Conservation (phyloP, 2,329 filamentous ascomycete genomes). For the Penicillium sp. region DNA sequence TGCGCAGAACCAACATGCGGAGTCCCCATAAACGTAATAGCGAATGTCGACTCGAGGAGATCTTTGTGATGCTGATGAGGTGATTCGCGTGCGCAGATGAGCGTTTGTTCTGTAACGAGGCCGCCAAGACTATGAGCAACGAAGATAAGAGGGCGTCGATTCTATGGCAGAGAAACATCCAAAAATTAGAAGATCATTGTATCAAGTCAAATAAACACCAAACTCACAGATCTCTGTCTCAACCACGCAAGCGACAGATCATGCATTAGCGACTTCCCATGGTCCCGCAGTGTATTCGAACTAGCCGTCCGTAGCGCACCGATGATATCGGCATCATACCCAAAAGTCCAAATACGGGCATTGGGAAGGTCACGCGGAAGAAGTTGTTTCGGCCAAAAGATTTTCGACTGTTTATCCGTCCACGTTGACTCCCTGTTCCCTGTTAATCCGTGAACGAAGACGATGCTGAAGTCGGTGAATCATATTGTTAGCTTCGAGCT, state of each 20-base stretch:
- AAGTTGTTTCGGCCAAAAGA: slow-evolving; percentile 17
- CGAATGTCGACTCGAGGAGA: slow-evolving; percentile 17
- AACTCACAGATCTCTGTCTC: background rate
- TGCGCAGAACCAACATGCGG: slow-evolving; percentile 33
- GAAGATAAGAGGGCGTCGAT: slow-evolving; percentile 26
- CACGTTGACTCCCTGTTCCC: slow-evolving; percentile 22
- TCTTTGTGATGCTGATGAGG: background rate
- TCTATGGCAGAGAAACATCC: background rate
- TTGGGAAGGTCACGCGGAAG: slow-evolving; percentile 4
- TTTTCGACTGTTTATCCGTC: slow-evolving; percentile 5
- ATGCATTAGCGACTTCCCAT: background rate
- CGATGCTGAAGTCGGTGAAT: background rate
- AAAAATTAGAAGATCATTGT: background rate
- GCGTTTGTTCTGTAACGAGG: slow-evolving; percentile 23
- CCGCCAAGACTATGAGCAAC: slow-evolving; percentile 32
- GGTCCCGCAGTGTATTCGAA: slow-evolving; percentile 1
- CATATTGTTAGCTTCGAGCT: background rate
- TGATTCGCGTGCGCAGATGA: background rate
- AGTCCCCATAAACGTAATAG: slow-evolving; percentile 40
- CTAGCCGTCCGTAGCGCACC: background rate
- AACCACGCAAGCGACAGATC: slow-evolving; percentile 1
- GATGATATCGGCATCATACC: slow-evolving; percentile 19
- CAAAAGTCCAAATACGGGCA: slow-evolving; percentile 6
- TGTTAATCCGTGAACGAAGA: slow-evolving; percentile 23
- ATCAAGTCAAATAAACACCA: background rate